Conservation (phyloP, 148 eudicot species). For the Pouteria glomerata region DNA sequence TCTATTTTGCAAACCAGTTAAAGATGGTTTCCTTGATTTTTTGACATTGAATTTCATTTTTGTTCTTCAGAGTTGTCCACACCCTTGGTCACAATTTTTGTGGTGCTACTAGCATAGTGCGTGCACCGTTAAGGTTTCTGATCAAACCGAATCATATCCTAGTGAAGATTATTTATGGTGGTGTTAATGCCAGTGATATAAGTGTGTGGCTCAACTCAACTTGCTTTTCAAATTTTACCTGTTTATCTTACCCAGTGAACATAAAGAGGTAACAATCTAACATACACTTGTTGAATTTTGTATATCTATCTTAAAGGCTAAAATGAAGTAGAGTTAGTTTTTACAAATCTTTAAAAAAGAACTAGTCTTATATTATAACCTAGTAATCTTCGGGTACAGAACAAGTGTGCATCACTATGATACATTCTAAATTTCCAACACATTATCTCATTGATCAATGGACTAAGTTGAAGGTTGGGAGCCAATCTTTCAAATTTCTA, state of each 20-base stretch:
- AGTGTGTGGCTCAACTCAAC: conserved; percentile 33
- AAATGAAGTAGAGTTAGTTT: too few species aligned
- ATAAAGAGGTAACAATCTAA: too few species aligned
- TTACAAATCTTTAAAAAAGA: too few species aligned
- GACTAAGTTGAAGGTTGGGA: too few species aligned
- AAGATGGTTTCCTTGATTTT: background rate
- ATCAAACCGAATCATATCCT: conserved; percentile 69
- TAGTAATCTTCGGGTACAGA: too few species aligned
- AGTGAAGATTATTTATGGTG: conserved; percentile 79
- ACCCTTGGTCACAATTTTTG: conserved; percentile 83
- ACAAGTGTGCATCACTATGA: too few species aligned
- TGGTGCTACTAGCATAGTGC: conserved; percentile 63
- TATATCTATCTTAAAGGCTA: too few species aligned
- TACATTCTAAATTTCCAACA: too few species aligned
- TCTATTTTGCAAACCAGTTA: background rate
- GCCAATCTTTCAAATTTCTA: too few species aligned
- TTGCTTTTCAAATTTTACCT: background rate
- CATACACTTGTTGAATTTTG: too few species aligned
- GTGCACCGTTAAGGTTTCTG: conserved; percentile 51
- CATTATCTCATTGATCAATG: too few species aligned
- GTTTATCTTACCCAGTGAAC: background rate
- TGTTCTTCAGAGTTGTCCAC: conserved; percentile 64
- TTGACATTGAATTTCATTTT: conserved; percentile 21
- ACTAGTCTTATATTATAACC: too few species aligned
- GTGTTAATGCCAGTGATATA: conserved; percentile 99